Conservation (phyloP, 129 eudicot genomes). For the Centella asiatica region DNA sequence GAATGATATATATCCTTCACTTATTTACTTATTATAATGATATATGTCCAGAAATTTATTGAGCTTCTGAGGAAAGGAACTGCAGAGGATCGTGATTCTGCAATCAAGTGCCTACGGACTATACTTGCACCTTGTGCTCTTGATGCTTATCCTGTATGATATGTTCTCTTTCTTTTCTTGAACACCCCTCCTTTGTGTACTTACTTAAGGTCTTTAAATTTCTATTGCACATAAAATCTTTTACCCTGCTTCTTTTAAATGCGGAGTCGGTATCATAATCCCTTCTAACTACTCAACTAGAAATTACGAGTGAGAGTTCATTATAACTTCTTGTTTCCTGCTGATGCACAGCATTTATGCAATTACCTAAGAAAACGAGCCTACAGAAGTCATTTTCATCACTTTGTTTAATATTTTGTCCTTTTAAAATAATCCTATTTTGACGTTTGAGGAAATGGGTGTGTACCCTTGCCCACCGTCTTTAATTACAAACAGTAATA, state of each 20-base stretch:
- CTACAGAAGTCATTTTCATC: neutral
- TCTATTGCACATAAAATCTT: neutral
- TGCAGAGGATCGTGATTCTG: conserved; percentile 59
- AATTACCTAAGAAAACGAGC: neutral
- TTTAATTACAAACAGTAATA: too few species aligned
- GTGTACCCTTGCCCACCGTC: too few species aligned
- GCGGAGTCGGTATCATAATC: too few species aligned
- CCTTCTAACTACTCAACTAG: neutral
- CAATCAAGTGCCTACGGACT: conserved; percentile 64
- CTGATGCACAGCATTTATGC: neutral
- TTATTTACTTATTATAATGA: neutral
- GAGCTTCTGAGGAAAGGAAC: conserved; percentile 95
- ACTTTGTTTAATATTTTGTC: neutral
- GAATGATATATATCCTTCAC: neutral
- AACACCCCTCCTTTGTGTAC: neutral
- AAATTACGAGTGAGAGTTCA: neutral
- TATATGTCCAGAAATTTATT: conserved; percentile 59
- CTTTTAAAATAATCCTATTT: too few species aligned
- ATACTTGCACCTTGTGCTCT: conserved; percentile 95
- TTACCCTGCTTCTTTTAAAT: neutral
- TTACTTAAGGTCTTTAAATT: neutral
- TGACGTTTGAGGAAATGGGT: too few species aligned
- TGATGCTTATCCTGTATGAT: conserved; percentile 94
- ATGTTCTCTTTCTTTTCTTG: neutral
- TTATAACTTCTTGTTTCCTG: neutral